phyloP scores from a whole-genome alignment of 306 rosid genomes.

The Casuarina cunninghamiana region DNA sequence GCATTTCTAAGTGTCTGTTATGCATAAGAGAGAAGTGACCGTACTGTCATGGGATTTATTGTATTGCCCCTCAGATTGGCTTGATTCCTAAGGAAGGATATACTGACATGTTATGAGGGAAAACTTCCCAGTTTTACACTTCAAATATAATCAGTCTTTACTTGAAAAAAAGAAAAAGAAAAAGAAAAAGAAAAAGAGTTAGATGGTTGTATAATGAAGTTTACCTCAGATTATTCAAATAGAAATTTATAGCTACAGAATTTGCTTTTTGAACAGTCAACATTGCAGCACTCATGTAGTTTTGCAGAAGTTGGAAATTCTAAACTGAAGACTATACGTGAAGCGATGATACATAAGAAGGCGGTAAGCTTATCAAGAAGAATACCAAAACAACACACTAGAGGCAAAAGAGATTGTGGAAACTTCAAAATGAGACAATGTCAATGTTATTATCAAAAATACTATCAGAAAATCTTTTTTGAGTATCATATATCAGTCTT shows the following conservation, averaged over 20 bases:
- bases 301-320: constrained; percentile 47
- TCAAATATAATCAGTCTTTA: not conserved
- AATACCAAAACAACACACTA: not conserved
- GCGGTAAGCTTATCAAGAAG: not conserved
- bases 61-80: not conserved
- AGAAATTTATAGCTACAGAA: constrained; percentile 65
- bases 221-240: constrained; percentile 69
- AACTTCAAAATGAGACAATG: not conserved
- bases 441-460: not conserved
- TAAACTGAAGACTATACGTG: constrained; percentile 21
- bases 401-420: not conserved
- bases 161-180: no score
- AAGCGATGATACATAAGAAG: constrained; percentile 17
- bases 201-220: constrained; percentile 3
- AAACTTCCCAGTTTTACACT: not conserved
- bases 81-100: not conserved
- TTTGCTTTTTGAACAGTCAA: constrained; percentile 89
- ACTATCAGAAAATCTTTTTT: not conserved
- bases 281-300: constrained; percentile 74
- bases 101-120: not conserved
- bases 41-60: not conserved
- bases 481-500: constrained; percentile 8
- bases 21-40: not conserved
- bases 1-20: not conserved
- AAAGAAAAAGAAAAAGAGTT: not conserved